Evolutionary conservation across 306 rosid species (phyloP), one percentile per base, ranked within the genome.

Genomic region (Ochetophila trinervis): DNA sequence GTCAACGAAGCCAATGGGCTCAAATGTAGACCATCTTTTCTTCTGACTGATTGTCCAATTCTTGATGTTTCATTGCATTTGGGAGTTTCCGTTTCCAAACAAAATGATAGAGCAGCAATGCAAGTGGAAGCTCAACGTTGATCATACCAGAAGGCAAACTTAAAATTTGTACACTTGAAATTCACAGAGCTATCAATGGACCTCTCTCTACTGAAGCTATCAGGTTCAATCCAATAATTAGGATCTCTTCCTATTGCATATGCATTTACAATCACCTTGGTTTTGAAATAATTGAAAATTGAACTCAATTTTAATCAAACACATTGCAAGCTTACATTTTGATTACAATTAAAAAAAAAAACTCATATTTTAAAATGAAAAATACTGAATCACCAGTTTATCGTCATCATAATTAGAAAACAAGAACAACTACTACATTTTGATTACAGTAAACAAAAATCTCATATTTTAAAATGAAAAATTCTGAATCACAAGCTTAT

Each of bases 1-100:
- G 11, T 3, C 19, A 50, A 50, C 22, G 54, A 34, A 32, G 52
- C 52, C 16, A 37, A 19, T 12, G 74, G 66, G 34, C 59, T 49
- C 42, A 69, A 35, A 44, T 21, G 3, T 3, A 59, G 59, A 14
- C 34, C 60, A 6, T 48, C 8, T 50, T 69, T 60, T 22, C 60
- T 59, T 52, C 34, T n/a, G 5, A 59, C 58, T 27, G 65, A 23
- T 58, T 69, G 59, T 58, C 58, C 22, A 69, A 2, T 20, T 58
- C 66, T 17, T 69, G 60, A 20, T 58, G 5, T 27, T 50, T 32
- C 65, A 59, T 35, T 35, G 51, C 74, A 50, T 4, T 60, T 0
- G 74, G 74, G 40, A 60, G 60, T 35, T 69, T 69, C 74, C 74
- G 60, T 35, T 69, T 69, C 74, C 74, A 69, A 69, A 59, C 66